phyloP scores from a whole-genome alignment of 257 asterid species.

The Scutellaria baicalensis region DNA sequence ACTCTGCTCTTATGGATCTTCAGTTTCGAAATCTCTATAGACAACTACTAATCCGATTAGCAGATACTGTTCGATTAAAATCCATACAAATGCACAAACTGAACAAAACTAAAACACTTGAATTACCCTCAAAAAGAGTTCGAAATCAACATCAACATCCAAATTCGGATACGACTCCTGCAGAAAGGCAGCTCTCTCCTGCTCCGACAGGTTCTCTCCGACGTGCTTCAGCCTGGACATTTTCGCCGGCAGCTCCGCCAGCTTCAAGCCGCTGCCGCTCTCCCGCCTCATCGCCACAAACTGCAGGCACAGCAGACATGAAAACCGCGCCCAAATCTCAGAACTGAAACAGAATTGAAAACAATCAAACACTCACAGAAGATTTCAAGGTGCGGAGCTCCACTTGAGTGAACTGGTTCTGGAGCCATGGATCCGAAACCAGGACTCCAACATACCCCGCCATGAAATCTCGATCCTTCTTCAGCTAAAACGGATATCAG shows the following conservation, averaged over 20 bases:
- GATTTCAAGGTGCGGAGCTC: slow-evolving; percentile 84
- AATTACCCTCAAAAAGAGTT: slow-evolving; percentile 81
- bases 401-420: slow-evolving; percentile 91
- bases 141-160: slow-evolving; percentile 84
- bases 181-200: slow-evolving; percentile 67
- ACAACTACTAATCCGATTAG: neutral
- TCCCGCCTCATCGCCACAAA: slow-evolving; percentile 74
- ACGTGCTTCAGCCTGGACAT: slow-evolving; percentile 84
- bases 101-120: neutral
- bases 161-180: slow-evolving; percentile 56
- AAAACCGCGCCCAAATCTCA: slow-evolving; percentile 13
- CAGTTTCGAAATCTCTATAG: neutral
- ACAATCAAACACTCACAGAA: slow-evolving; percentile 39
- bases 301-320: slow-evolving; percentile 31
- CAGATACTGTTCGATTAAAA: slow-evolving; percentile 16
- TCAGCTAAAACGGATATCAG: neutral
- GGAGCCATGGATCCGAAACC: slow-evolving; percentile 96
- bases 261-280: slow-evolving; percentile 53
- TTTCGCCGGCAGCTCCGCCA: slow-evolving; percentile 71
- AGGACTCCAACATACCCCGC: slow-evolving; percentile 78
- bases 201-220: slow-evolving; percentile 75
- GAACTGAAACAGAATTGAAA: neutral
- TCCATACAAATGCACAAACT: neutral
- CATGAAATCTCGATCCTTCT: slow-evolving; percentile 26
- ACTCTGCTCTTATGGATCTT: neutral